phyloP scores from a whole-genome alignment of 192 early-diverging fungal species.

The Coemansia biformis region DNA sequence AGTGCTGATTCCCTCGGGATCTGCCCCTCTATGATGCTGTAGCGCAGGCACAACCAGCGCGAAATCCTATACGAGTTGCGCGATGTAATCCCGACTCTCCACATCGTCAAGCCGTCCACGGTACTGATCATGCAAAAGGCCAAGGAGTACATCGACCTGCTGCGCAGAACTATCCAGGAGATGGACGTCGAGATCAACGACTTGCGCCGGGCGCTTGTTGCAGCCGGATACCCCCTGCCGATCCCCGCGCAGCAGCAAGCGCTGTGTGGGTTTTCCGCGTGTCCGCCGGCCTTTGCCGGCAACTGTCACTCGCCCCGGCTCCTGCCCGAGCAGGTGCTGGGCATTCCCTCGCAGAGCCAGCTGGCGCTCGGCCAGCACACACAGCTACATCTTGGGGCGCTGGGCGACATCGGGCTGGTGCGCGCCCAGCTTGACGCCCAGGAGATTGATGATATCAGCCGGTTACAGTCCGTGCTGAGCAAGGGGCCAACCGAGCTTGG shows the following conservation, averaged over 20 bases:
- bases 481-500: conserved; percentile 19
- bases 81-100: conserved; percentile 47
- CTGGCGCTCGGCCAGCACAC: conserved; percentile 26
- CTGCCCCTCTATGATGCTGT: too few species aligned
- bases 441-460: conserved; percentile 33
- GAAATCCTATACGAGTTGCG: conserved; percentile 51
- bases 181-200: conserved; percentile 50
- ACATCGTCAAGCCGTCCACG: conserved; percentile 48
- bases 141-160: conserved; percentile 49
- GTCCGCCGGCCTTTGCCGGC: conserved; percentile 20
- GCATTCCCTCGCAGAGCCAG: conserved; percentile 12
- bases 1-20: too few species aligned
- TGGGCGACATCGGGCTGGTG: conserved; percentile 28
- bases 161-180: conserved; percentile 43
- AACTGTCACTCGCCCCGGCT: conserved; percentile 23
- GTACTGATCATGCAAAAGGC: conserved; percentile 54
- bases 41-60: conserved; percentile 52
- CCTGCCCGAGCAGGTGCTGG: conserved; percentile 33
- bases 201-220: conserved; percentile 45
- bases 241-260: conserved; percentile 39
- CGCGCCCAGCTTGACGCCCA: conserved; percentile 29
- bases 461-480: conserved; percentile 32
- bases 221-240: conserved; percentile 46
- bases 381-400: conserved; percentile 26
- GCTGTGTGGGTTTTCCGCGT: conserved; percentile 21